Conservation (phyloP, 1,139 yeast genomes). For the Diutina neorugosa region DNA sequence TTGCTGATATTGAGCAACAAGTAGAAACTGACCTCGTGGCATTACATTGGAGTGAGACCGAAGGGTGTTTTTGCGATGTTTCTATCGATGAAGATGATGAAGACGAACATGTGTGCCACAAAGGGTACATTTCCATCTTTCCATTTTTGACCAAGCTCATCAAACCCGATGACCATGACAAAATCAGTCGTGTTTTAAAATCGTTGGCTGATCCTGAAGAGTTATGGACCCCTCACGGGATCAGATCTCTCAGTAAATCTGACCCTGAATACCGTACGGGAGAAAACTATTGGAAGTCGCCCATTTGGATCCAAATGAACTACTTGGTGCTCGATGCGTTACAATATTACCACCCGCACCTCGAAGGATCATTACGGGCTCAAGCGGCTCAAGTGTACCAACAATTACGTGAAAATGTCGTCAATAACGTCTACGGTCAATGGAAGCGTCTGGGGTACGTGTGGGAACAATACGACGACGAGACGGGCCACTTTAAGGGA, state of each 20-base stretch:
- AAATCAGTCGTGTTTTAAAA: slow-evolving; percentile 39
- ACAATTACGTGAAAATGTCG: slow-evolving; percentile 52
- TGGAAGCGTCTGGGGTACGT: slow-evolving; percentile 74
- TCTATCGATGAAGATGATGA: slow-evolving; percentile 66
- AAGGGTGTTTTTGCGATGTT: slow-evolving; percentile 71
- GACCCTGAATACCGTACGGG: slow-evolving; percentile 60
- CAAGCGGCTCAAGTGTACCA: slow-evolving; percentile 32
- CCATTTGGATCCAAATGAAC: slow-evolving; percentile 88
- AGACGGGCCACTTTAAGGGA: slow-evolving; percentile 64
- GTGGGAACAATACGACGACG: slow-evolving; percentile 85
- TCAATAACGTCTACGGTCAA: slow-evolving; percentile 51
- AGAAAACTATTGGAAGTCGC: slow-evolving; percentile 95
- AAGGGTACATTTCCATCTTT: slow-evolving; percentile 78
- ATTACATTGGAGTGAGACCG: slow-evolving; percentile 68
- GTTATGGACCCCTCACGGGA: slow-evolving; percentile 70
- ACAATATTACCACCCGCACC: slow-evolving; percentile 28
- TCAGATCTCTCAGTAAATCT: slow-evolving; percentile 66
- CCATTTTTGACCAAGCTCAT: slow-evolving; percentile 74
- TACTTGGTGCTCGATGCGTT: slow-evolving; percentile 68
- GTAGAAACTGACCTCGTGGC: slow-evolving; percentile 53
- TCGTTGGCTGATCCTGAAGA: slow-evolving; percentile 57
- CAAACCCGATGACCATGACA: slow-evolving; percentile 35
- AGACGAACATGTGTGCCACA: slow-evolving; percentile 59
- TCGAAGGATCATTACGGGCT: slow-evolving; percentile 17
- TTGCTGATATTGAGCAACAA: slow-evolving; percentile 38